A percentile compares a stretch with the other conserved stretches of the same genome.
Conservation (phyloP, 495 filamentous ascomycete species). For the Gamarada debralockiae region DNA sequence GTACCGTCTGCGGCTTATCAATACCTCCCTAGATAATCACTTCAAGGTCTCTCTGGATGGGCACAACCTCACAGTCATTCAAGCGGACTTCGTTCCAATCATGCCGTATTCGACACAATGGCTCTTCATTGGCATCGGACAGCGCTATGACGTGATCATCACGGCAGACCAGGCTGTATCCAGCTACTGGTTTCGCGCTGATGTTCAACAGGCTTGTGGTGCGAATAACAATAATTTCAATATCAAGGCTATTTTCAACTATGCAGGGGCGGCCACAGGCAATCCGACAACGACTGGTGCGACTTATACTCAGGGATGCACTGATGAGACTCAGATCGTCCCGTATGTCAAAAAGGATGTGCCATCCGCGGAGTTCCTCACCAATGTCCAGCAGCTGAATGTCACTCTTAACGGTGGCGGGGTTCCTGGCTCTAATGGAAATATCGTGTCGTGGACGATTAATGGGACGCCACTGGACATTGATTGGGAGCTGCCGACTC, state of each 20-base stretch:
- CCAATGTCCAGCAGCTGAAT: too few species aligned
- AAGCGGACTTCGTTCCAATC: slow-evolving; percentile 45
- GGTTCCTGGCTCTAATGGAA: too few species aligned
- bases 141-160: slow-evolving; percentile 66
- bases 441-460: too few species aligned
- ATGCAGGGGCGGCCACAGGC: not conserved
- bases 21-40: slow-evolving; percentile 43
- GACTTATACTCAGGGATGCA: not conserved
- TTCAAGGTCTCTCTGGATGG: slow-evolving; percentile 46
- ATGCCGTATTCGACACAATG: slow-evolving; percentile 36
- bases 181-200: slow-evolving; percentile 51
- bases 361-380: too few species aligned
- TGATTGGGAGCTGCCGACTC: too few species aligned
- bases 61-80: slow-evolving; percentile 42
- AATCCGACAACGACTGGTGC: not conserved
- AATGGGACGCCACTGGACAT: too few species aligned
- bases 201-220: not conserved
- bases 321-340: not conserved
- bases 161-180: slow-evolving; percentile 44
- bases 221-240: not conserved
- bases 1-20: slow-evolving; percentile 47
- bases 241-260: not conserved
- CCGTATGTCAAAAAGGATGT: not conserved
- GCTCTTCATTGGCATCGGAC: slow-evolving; percentile 57
- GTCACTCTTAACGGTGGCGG: too few species aligned